Evolutionary conservation across 1,284 basidiomycete genomes (phyloP), one percentile per base, ranked within the genome.

Genomic region (Ustilago shanxiensis): DNA sequence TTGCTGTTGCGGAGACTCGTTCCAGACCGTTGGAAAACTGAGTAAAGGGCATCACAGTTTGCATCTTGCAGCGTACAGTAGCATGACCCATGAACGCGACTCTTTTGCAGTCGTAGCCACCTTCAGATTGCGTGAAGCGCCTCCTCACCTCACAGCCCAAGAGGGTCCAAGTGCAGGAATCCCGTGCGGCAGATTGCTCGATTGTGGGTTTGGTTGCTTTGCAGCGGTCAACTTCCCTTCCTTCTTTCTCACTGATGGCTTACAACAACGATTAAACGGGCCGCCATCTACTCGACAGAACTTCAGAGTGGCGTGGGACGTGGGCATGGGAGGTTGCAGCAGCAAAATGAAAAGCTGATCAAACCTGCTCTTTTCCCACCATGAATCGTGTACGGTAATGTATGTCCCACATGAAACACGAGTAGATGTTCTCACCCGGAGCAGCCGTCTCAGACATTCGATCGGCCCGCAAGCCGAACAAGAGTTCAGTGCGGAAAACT

Each of bases 341-440:
- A 9, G 24, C 10, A 20, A 28, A 13, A 14, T 24, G n/a, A 49
- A 28, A 26, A 11, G 47, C 24, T 49, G 47, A n/a, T n/a, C n/a
- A n/a, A n/a, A n/a, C n/a, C n/a, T n/a, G n/a, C n/a, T n/a, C n/a
- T n/a, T n/a, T n/a, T 49, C 47, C 47, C 20, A 49, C 24, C 14
- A 11, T 47, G 7, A 16, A 7, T 41, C 37, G 11, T 7, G 18
- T n/a, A n/a, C n/a, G n/a, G n/a, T n/a, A n/a, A n/a, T n/a, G n/a
- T 41, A 41, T 41, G 37, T 41, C 13, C 37, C 13, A 41, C 45
- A 26, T 14, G 14, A 28, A 7, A 24, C 47, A 24, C 26, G 14
- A 5, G 7, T 49, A 28, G 22, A 49, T 26, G 24, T 49, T 49
- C 47, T 49, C 47, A 49, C 47, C 47, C 47, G 47, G 47, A 49